Evolutionary conservation across 768 basidiomycete species (phyloP), one percentile per base, ranked within the genome.

Genomic region (Leucosporidium scottii): DNA sequence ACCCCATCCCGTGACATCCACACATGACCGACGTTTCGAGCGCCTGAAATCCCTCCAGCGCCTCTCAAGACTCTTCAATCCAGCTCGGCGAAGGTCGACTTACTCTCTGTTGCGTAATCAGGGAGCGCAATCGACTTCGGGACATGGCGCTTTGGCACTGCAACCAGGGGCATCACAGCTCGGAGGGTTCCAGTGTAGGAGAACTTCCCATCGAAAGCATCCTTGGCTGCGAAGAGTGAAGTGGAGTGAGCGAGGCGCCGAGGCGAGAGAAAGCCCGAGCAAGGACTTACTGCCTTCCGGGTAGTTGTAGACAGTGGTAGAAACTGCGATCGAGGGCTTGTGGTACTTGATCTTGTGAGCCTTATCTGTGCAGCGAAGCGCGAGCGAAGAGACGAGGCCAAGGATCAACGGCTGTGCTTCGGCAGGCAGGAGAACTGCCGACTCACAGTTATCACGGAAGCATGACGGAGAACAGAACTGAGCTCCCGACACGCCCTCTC

Each of bases 81-180:
- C 61, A 61, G 65, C 39, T 44, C 39, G 39, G 39, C 39, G 39
- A 56, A 73, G 82, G 81, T 77, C 13, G 31, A 54, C 75, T 53
- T 56, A 89, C 88, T 84, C 72, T 85, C 81, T 69, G 84, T 81
- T n/a, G 88, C 90, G 80, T 97, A 96, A 75, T 98, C 96, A 4
- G 96, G 96, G 64, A 85, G 81, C 17, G 83, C 84, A 72, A 99
- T 97, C 75, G 91, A 86, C 31, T 82, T 84, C 10, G 96, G 96
- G 4, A 98, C 85, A 7, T 76, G 76, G 39, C n/a, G 79, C 74
- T 81, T 84, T 10, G 85, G 84, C 80, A 91, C 90, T 0, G 90
- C 90, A 74, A 91, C 87, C 77, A 85, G 53, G 71, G 78, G 78
- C 34, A 75, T 74, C 23, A 70, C 68, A 53, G 79, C 75, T 25